Base-by-base conservation (phyloP, 768 basidiomycete species). In the Suillus ampliporus region DNA sequence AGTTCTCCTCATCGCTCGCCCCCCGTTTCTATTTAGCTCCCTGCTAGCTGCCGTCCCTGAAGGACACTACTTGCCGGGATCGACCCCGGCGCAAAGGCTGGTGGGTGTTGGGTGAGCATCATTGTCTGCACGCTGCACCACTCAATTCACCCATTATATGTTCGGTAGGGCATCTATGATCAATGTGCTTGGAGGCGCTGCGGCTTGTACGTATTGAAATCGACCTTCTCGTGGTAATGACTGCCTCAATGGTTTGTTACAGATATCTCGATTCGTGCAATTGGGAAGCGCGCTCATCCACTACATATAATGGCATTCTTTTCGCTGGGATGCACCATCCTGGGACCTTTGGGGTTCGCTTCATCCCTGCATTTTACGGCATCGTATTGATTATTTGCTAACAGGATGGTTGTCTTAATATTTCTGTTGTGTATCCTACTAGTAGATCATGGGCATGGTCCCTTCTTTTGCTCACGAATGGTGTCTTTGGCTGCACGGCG, bases 1-100 rank as follows among this genome's bases (percentile, higher is more conserved):
- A 0, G 92, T 94, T 10, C 72, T 95, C 14, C 80, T 95, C 10
- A 93, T 97, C 54, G 91, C 94, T 9, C 82, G 92, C 38, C 95
- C 94, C 0, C 76, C 82, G 1, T 86, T 87, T 54, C 67, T 97
- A 8, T 95, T 97, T 67, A 89, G 88, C 4, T 61, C 64, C 58
- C 31, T 31, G 6, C 57, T 62, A 34, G 35, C 44, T 35, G 21
- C 19, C 9, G n/a, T 47, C 28, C 26, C 31, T 28, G 56, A 48
- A n/a, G 61, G 58, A 17, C 53, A n/a, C 17, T 60, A 37, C 19
- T n/a, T 37, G 14, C 56, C 63, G 8, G 64, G 63, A 28, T 75
- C 58, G 15, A 77, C 67, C 6, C 73, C 67, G 15, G 68, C 60
- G 23, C 74, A 79, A 69, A 75, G 92, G 54, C 71, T 92, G 44